A percentile compares a stretch with the other conserved stretches of the same genome.
phyloP scores from a whole-genome alignment of 2,329 filamentous ascomycete species.

The Cytospora mali region DNA sequence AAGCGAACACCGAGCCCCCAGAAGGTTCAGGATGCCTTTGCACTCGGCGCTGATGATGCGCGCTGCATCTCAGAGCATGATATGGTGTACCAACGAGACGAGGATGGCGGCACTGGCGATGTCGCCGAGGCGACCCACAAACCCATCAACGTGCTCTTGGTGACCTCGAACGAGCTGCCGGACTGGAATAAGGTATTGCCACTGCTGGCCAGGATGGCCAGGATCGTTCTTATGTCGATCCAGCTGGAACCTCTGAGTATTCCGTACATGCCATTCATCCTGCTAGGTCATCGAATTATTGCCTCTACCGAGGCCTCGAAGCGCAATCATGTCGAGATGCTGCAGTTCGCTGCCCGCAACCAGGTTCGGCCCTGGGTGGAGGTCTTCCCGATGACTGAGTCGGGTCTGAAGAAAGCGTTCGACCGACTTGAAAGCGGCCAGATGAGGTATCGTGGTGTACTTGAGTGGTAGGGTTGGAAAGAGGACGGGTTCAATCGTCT shows the following conservation, averaged over 20 bases:
- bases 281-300: constrained; percentile 26
- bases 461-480: constrained; percentile 16
- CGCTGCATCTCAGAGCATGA: constrained; percentile 14
- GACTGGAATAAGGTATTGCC: constrained; percentile 17
- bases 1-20: not conserved
- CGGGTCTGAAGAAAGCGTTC: constrained; percentile 27
- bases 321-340: constrained; percentile 27
- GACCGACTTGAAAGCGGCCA: constrained; percentile 25
- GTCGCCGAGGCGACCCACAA: not conserved
- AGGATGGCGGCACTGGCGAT: not conserved
- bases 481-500: not conserved
- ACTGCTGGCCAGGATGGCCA: constrained; percentile 15
- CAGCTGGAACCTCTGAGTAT: constrained; percentile 19
- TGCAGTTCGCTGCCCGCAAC: constrained; percentile 28
- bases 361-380: constrained; percentile 28
- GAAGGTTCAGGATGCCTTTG: constrained; percentile 23
- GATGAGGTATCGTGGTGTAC: constrained; percentile 29
- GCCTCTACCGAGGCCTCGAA: constrained; percentile 27
- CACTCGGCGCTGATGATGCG: constrained; percentile 27
- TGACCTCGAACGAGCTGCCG: constrained; percentile 22
- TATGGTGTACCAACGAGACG: not conserved
- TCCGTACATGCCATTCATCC: constrained; percentile 27
- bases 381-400: constrained; percentile 28
- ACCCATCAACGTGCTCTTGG: constrained; percentile 19
- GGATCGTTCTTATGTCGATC: constrained; percentile 26